Conservation (phyloP, 1,284 basidiomycete species). For the Cryptococcus hybrid region DNA sequence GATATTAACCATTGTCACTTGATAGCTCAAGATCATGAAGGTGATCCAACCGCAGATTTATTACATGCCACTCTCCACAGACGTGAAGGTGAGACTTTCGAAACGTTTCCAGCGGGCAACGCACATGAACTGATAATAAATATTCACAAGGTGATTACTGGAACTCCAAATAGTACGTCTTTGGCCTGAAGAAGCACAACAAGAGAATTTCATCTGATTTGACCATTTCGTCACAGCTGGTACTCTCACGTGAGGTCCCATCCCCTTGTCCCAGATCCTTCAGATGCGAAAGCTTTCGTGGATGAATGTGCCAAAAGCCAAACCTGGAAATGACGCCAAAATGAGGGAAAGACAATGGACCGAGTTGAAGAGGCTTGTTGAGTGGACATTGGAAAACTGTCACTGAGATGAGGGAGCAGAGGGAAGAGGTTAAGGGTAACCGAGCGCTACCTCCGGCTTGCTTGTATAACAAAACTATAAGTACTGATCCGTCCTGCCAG, state of each 20-base stretch:
- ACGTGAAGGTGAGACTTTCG: conserved; percentile 34
- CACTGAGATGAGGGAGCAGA: background rate
- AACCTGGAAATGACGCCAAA: conserved; percentile 12
- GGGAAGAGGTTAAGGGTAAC: too few relatives aligned
- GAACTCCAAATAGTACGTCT: conserved; percentile 49
- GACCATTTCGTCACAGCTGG: conserved; percentile 29
- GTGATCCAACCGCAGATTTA: conserved; percentile 40
- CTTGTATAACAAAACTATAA: too few relatives aligned
- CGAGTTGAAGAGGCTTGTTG: conserved; percentile 38
- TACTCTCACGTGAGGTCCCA: conserved; percentile 31
- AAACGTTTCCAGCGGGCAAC: background rate
- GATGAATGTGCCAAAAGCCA: conserved; percentile 35
- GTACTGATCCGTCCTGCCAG: too few relatives aligned
- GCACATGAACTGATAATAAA: background rate
- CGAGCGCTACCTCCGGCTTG: too few relatives aligned
- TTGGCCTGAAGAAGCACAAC: background rate
- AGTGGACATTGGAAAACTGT: conserved; percentile 41
- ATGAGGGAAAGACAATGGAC: conserved; percentile 41
- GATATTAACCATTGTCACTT: conserved; percentile 44
- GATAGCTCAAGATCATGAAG: conserved; percentile 42
- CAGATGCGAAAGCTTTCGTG: conserved; percentile 38
- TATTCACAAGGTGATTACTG: conserved; percentile 40
- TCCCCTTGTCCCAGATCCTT: conserved; percentile 24
- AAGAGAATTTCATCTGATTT: too few relatives aligned
- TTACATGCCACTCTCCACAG: conserved; percentile 48